Percentiles rank a stretch among this genome's conserved stretches.
Evolutionary conservation across 371 early-diverging fungal genomes (phyloP).

Genomic region (Blakeslea trispora): DNA sequence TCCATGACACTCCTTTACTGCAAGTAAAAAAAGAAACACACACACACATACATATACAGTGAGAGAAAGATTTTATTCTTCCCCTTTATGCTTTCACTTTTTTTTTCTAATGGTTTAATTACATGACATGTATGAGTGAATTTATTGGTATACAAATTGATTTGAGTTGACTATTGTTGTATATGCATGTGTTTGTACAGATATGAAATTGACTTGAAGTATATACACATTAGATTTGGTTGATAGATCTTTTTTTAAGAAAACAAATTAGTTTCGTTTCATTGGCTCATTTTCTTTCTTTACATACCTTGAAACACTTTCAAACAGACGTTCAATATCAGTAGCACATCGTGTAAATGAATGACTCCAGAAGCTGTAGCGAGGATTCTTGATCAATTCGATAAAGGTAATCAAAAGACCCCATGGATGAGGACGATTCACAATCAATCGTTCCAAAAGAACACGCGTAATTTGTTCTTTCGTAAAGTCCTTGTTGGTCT

Average conservation of each 20-base stretch:
- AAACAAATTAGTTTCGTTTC: slow-evolving; percentile 1
- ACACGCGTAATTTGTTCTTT: slow-evolving; percentile 96
- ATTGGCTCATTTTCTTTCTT: not conserved
- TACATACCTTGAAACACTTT: slow-evolving; percentile 65
- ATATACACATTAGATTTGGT: slow-evolving; percentile 39
- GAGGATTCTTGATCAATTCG: slow-evolving; percentile 93
- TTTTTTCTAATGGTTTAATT: too few relatives aligned
- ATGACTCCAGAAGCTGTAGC: slow-evolving; percentile 89
- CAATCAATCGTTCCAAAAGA: slow-evolving; percentile 92
- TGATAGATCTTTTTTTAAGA: slow-evolving; percentile 38
- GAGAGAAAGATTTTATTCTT: too few relatives aligned
- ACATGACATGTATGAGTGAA: not conserved
- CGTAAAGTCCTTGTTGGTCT: slow-evolving; percentile 78
- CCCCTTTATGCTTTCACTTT: too few relatives aligned
- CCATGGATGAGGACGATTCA: slow-evolving; percentile 97
- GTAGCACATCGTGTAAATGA: slow-evolving; percentile 72
- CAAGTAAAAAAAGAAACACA: too few relatives aligned
- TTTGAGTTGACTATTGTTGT: too few relatives aligned
- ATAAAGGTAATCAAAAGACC: slow-evolving; percentile 96
- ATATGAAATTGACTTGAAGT: not conserved
- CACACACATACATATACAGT: too few relatives aligned
- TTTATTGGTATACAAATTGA: not conserved
- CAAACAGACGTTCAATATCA: slow-evolving; percentile 75
- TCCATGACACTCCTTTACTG: too few relatives aligned
- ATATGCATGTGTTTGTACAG: not conserved